These are phyloP conservation scores for Penicillium turbatum DNA, from an alignment of 495 filamentous ascomycete genomes.

Conservation along the genomic window DNA sequence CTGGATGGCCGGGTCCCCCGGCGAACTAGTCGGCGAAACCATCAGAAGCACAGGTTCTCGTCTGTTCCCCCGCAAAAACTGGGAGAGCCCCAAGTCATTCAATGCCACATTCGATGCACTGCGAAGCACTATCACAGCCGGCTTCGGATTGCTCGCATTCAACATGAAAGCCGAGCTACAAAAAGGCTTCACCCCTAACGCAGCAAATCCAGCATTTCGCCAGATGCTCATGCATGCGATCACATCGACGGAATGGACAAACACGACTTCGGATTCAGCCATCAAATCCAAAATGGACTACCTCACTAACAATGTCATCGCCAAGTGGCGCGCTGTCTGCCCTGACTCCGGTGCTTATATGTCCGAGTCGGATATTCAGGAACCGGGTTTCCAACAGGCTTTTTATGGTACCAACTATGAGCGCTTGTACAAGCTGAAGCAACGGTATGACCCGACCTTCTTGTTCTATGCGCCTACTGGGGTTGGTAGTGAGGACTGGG, in stretches of 20 bases:
- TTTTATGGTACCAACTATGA: constrained; percentile 59
- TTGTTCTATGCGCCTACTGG: constrained; percentile 53
- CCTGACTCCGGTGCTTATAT: constrained; percentile 36
- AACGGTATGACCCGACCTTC: constrained; percentile 49
- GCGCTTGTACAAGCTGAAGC: constrained; percentile 48
- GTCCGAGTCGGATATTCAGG: constrained; percentile 49
- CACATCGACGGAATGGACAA: constrained; percentile 30
- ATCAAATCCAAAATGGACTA: constrained; percentile 20
- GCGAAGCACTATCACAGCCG: constrained; percentile 39
- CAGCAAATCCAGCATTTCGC: constrained; percentile 55
- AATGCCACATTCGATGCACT: constrained; percentile 44
- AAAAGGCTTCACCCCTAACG: constrained; percentile 27
- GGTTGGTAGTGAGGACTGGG: constrained; percentile 53
- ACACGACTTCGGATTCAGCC: constrained; percentile 14
- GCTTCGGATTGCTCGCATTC: constrained; percentile 44
- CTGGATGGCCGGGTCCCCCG: constrained; percentile 44
- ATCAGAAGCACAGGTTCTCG: constrained; percentile 43
- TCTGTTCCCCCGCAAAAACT: constrained; percentile 49
- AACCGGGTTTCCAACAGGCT: constrained; percentile 58
- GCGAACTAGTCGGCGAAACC: constrained; percentile 41
- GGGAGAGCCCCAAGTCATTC: constrained; percentile 31
- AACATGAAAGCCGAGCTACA: constrained; percentile 43
- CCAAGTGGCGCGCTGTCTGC: constrained; percentile 46
- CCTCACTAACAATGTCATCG: constrained; percentile 40
- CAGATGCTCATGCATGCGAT: constrained; percentile 50